Evolutionary conservation across 345 rosid genomes (phyloP).

Genomic region (Rhodamnia rubescens): DNA sequence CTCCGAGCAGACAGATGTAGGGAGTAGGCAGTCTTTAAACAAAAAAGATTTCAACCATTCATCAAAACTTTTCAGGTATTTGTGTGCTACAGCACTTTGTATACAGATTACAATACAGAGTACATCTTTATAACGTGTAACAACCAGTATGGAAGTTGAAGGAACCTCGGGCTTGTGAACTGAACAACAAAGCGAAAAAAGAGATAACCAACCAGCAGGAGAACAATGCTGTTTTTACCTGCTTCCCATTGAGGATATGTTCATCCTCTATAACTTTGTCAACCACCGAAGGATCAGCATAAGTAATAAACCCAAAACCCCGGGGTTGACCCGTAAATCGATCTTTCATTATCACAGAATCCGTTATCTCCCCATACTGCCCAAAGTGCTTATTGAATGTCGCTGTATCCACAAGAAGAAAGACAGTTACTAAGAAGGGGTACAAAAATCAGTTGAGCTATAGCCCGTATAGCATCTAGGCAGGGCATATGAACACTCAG

Average conservation of each 20-base stretch:
- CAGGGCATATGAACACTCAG: background rate
- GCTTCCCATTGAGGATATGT: constrained; percentile 73
- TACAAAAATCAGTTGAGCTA: background rate
- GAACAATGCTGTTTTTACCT: constrained; percentile 25
- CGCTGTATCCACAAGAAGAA: constrained; percentile 15
- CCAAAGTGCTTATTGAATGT: constrained; percentile 70
- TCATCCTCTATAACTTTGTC: constrained; percentile 77
- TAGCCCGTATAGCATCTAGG: background rate
- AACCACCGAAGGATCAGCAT: constrained; percentile 73
- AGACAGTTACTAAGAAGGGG: background rate
- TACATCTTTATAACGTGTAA: background rate
- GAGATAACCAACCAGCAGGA: background rate
- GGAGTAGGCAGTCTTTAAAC: background rate
- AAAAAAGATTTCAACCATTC: background rate
- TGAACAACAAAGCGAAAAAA: background rate
- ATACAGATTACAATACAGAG: background rate
- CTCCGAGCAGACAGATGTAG: background rate
- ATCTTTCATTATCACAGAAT: constrained; percentile 90
- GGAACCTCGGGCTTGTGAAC: background rate
- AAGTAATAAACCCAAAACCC: constrained; percentile 88
- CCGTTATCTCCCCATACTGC: constrained; percentile 75
- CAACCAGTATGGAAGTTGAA: background rate
- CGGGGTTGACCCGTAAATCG: constrained; percentile 75
- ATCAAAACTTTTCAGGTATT: background rate
- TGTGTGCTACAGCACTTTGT: background rate